Base-by-base conservation (phyloP, 768 basidiomycete genomes). In the Mycena filopes region DNA sequence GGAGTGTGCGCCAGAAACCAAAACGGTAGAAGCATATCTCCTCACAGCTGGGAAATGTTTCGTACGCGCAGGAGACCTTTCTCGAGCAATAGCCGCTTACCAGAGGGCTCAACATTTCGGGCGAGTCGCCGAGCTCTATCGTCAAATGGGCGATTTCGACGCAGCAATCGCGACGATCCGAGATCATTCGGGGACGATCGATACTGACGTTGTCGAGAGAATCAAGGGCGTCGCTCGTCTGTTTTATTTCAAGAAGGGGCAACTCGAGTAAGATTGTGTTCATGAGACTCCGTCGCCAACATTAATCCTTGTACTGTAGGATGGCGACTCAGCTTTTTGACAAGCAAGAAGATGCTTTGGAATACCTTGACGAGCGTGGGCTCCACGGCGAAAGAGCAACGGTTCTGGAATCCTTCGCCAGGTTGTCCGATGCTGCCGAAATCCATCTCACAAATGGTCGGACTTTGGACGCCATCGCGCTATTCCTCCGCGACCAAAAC, bases 341-440 rank as follows among this genome's bases (percentile, higher is more conserved):
- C 0, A 76, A 80, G 0, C 73, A 78, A 1, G 84, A 91, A 28
- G 85, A 89, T 21, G 79, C 81, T 29, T 65, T 89, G 23, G 81
- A 83, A 41, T 92, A 87, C 65, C 78, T 88, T n/a, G 84, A 88
- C 55, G 81, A 85, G 6, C 81, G 81, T 41, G 83, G 83, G 38
- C 73, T 91, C 18, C 83, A 87, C 67, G 63, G 78, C 16, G 82
- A 85, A 11, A 84, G 79, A 8, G 83, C 84, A 0, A 72, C 75
- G 0, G 65, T 90, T 9, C 76, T 89, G 13, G 78, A 80, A 31
- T 73, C 74, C 5, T 76, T 82, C 10, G 81, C 78, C 15, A 77
- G 78, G 60, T 78, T 74, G 41, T 59, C 69, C 1, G 85, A 89
- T 40, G 89, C 89, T 0, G 87, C 87, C 0, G 78, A 84, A 21